phyloP scores from a whole-genome alignment of 345 rosid genomes.

The Heritiera fomes region DNA sequence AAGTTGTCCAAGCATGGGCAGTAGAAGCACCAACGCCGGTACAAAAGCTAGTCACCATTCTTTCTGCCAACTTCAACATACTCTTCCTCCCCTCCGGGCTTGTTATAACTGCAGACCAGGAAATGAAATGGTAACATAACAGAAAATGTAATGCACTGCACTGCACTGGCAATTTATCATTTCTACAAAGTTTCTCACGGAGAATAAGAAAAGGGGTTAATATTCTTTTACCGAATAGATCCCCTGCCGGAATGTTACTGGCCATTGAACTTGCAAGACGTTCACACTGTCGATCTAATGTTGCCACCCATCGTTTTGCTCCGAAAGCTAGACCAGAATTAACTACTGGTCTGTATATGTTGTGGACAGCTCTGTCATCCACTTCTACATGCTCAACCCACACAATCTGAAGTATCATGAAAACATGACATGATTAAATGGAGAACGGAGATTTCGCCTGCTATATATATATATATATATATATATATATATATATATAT shows the following conservation, averaged over 20 bases:
- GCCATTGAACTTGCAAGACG: slow-evolving; percentile 91
- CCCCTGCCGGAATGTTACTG: slow-evolving; percentile 73
- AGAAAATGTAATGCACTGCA: not conserved
- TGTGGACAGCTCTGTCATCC: slow-evolving; percentile 75
- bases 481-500: too few relatives aligned
- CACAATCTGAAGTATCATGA: slow-evolving; percentile 46
- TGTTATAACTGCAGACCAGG: slow-evolving; percentile 56
- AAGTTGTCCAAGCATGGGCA: slow-evolving; percentile 87
- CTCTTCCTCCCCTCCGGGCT: slow-evolving; percentile 88
- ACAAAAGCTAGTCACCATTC: slow-evolving; percentile 93
- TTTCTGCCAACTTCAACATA: slow-evolving; percentile 86
- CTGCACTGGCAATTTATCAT: not conserved
- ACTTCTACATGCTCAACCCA: slow-evolving; percentile 93
- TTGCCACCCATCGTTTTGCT: slow-evolving; percentile 90
- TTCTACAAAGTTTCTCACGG: not conserved
- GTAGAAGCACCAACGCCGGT: slow-evolving; percentile 88
- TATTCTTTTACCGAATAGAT: slow-evolving; percentile 51
- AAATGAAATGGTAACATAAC: not conserved
- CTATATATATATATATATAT: too few relatives aligned
- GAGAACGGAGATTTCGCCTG: not conserved
- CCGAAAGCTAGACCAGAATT: slow-evolving; percentile 80
- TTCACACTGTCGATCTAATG: slow-evolving; percentile 85
- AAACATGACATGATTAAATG: not conserved
- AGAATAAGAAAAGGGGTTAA: not conserved
- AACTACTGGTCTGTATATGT: slow-evolving; percentile 60